Base-by-base conservation (phyloP, 306 rosid genomes). In the Acacia acuminata region DNA sequence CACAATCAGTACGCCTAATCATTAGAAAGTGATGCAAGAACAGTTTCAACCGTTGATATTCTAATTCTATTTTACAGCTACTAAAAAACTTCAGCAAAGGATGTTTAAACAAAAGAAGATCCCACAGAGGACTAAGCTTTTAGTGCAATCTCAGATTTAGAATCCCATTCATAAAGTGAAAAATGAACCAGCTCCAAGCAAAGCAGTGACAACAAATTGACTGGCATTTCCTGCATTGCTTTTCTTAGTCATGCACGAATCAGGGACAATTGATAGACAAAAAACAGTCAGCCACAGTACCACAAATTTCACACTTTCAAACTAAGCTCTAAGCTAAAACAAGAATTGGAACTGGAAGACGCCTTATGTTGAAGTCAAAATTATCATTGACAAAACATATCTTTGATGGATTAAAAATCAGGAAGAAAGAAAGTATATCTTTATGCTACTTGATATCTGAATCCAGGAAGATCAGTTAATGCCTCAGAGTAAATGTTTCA, bases 1-100 rank as follows among this genome's bases (percentile, higher is more conserved):
- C 83, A 68, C 9, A 73, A 72, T 64, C 77, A 55, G 65, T 55
- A 50, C 20, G 78, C 75, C 77, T 74, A 78, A 69, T n/a, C 36
- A 40, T 36, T 6, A 58, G 55, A 77, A 38, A 73, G 20, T 58
- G 68, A 60, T 61, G 72, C 66, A 75, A 60, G 58, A 30, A 75
- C 47, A 42, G 34, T 45, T 58, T 78, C 42, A 65, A 80, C 24
- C 68, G 10, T 25, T 5, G 40, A 17, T n/a, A 22, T 58, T 22
- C 15, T 63, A 27, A 22, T 58, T 25, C 68, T 45, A 60, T 44
- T 30, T 30, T 36, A 72, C 36, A 77, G 75, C 77, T 7, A 77
- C 56, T 40, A 8, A 34, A 85, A 70, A 34, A 70, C 42, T 67
- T 16, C 61, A 45, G 74, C 43, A 45, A 56, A 50, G 16, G 10